These are phyloP conservation scores for Botrytis hyacinthi DNA, from an alignment of 2,329 filamentous ascomycete genomes.

Conservation along the genomic window DNA sequence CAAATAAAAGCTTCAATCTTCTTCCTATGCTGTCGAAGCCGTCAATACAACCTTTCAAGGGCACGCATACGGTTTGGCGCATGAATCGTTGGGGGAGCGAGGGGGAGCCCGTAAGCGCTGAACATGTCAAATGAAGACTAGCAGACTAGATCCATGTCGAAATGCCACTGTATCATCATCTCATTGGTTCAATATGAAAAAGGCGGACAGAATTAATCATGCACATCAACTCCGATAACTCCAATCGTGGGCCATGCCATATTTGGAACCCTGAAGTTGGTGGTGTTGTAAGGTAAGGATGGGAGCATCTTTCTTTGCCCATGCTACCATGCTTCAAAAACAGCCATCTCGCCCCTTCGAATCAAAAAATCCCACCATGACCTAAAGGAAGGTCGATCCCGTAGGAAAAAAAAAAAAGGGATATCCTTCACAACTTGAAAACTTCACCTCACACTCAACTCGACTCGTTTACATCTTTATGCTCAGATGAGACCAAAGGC, in stretches of 20 bases:
- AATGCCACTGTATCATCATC: neutral
- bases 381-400: constrained; percentile 11
- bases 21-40: constrained; percentile 2
- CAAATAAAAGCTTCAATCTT: neutral
- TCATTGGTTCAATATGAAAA: constrained; percentile 8
- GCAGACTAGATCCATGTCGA: constrained; percentile 10
- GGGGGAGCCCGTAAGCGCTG: constrained; percentile 9
- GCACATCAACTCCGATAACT: constrained; percentile 23
- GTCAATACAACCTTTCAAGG: neutral
- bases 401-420: constrained; percentile 5
- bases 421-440: constrained; percentile 11
- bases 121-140: constrained; percentile 13
- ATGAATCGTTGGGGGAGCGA: constrained; percentile 3
- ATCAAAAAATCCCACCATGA: constrained; percentile 15
- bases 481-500: constrained; percentile 31
- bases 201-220: constrained; percentile 14
- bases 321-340: constrained; percentile 14
- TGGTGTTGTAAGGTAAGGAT: constrained; percentile 8
- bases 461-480: constrained; percentile 23
- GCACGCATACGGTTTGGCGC: constrained; percentile 9
- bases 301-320: neutral
- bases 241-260: constrained; percentile 30
- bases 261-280: constrained; percentile 27
- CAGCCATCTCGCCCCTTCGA: constrained; percentile 15
- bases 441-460: constrained; percentile 24